Evolutionary conservation across 1,284 basidiomycete species (phyloP).

Genomic region (Boletus hoseneyae): DNA sequence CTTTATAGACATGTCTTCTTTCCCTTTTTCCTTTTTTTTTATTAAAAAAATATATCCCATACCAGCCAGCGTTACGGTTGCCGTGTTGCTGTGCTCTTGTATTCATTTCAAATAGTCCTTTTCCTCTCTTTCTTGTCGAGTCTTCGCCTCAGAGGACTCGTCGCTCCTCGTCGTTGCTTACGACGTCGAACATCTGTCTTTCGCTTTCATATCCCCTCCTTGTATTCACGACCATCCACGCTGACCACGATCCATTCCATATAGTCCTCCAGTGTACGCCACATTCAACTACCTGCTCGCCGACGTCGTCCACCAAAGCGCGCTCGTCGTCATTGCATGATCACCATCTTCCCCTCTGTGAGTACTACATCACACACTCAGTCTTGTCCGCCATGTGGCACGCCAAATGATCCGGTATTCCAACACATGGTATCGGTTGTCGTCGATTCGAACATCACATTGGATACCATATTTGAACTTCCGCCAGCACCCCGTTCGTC

Average conservation of each 20-base stretch:
- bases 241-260: conserved; percentile 45
- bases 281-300: conserved; percentile 15
- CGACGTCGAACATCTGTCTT: conserved; percentile 26
- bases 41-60: conserved; percentile 16
- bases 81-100: conserved; percentile 29
- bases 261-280: conserved; percentile 36
- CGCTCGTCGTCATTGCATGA: conserved; percentile 31
- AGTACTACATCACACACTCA: conserved; percentile 10
- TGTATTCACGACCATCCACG: conserved; percentile 50
- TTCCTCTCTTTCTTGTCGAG: conserved; percentile 27
- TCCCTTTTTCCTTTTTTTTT: conserved; percentile 8
- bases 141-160: conserved; percentile 29
- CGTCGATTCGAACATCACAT: neutral
- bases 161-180: conserved; percentile 31
- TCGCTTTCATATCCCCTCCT: conserved; percentile 32
- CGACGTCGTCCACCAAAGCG: conserved; percentile 22
- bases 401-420: conserved; percentile 2
- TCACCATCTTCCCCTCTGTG: conserved; percentile 19
- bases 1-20: conserved; percentile 17
- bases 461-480: conserved; percentile 19
- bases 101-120: conserved; percentile 26
- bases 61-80: conserved; percentile 13
- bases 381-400: conserved; percentile 6
- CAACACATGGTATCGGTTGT: neutral
- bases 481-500: conserved; percentile 10